phyloP scores from a whole-genome alignment of 1,139 yeast genomes.

The Suhomyces bolitotheri region DNA sequence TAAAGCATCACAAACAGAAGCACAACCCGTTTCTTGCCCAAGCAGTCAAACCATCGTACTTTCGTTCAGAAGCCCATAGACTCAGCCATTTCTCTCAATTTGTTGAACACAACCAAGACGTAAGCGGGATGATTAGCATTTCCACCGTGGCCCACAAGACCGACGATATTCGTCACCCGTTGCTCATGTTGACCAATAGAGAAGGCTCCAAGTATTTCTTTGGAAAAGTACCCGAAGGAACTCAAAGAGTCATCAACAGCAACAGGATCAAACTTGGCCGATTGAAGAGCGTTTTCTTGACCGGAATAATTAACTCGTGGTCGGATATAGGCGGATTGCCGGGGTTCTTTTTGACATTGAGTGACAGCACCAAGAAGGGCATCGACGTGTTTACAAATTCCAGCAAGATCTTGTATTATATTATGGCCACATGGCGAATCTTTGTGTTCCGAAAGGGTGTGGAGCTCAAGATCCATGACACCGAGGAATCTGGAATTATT shows the following conservation, averaged over 20 bases:
- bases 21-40: conserved; percentile 12
- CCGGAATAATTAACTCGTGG: conserved; percentile 74
- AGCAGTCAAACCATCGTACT: conserved; percentile 13
- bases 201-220: conserved; percentile 66
- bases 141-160: conserved; percentile 58
- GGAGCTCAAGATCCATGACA: conserved; percentile 46
- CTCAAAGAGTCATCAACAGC: conserved; percentile 70
- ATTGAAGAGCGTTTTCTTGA: conserved; percentile 64
- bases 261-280: conserved; percentile 54
- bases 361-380: conserved; percentile 70
- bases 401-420: conserved; percentile 48
- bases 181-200: conserved; percentile 50
- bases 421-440: conserved; percentile 78
- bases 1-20: background rate
- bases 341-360: conserved; percentile 80
- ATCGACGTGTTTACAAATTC: conserved; percentile 40
- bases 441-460: conserved; percentile 86
- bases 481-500: conserved; percentile 34
- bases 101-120: conserved; percentile 18
- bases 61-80: conserved; percentile 15
- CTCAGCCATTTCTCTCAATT: conserved; percentile 15
- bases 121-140: conserved; percentile 35
- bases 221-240: conserved; percentile 84
- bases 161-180: conserved; percentile 60
- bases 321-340: conserved; percentile 82